phyloP scores from a whole-genome alignment of 345 rosid genomes.

The Linum trigynum region DNA sequence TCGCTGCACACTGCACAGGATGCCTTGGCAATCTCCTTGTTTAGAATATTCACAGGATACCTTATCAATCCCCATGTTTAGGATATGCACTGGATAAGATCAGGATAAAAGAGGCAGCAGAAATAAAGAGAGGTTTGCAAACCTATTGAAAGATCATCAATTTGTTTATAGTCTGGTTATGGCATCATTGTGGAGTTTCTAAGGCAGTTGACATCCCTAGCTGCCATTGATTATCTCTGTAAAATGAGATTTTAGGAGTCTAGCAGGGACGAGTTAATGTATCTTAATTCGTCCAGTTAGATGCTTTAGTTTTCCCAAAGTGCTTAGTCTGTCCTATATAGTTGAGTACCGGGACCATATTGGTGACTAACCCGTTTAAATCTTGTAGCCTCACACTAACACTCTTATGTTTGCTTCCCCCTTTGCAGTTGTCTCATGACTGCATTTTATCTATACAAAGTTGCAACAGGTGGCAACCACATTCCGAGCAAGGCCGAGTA shows the following conservation, averaged over 20 bases:
- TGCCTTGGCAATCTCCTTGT: no score
- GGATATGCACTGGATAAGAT: not conserved
- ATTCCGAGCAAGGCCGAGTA: conserved; percentile 65
- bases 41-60: not conserved
- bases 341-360: no score
- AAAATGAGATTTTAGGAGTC: no score
- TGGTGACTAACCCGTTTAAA: not conserved
- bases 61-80: not conserved
- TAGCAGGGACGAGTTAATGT: no score
- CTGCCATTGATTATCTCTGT: no score
- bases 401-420: not conserved
- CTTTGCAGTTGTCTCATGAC: conserved; percentile 88
- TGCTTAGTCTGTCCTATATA: no score
- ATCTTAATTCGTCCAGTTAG: no score
- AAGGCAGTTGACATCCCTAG: no score
- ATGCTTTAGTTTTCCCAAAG: no score
- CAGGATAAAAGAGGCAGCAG: not conserved
- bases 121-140: no score
- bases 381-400: conserved; percentile 9
- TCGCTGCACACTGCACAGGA: no score
- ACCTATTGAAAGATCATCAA: no score
- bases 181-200: not conserved
- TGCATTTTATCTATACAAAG: conserved; percentile 67
- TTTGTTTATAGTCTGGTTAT: not conserved
- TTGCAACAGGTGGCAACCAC: conserved; percentile 79